Conservation (phyloP, 2,329 filamentous ascomycete species). For the Paracamarosporium sp. region DNA sequence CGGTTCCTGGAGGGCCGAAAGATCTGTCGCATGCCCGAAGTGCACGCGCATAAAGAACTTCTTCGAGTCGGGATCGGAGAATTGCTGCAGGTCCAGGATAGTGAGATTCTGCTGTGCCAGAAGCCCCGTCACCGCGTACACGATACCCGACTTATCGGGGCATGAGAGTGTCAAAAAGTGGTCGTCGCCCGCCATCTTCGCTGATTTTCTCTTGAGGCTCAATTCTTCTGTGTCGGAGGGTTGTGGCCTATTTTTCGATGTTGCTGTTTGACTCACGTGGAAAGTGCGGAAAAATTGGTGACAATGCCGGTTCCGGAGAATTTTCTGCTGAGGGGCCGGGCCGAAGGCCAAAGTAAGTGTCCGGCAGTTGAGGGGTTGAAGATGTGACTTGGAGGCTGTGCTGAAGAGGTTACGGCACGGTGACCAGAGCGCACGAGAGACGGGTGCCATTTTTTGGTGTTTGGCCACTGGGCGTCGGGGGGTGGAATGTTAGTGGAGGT, state of each 20-base stretch:
- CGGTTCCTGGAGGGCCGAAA: slow-evolving; percentile 56
- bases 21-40: slow-evolving; percentile 67
- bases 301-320: slow-evolving; percentile 38
- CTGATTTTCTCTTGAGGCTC: slow-evolving; percentile 35
- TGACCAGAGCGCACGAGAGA: slow-evolving; percentile 8
- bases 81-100: slow-evolving; percentile 85
- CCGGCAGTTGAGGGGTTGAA: slow-evolving; percentile 11
- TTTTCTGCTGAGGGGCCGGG: slow-evolving; percentile 25
- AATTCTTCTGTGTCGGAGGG: slow-evolving; percentile 15
- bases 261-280: slow-evolving; percentile 15
- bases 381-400: background rate
- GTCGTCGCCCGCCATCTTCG: slow-evolving; percentile 37
- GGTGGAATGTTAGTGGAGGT: slow-evolving; percentile 1
- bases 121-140: slow-evolving; percentile 82
- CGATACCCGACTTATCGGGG: slow-evolving; percentile 83
- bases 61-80: slow-evolving; percentile 75
- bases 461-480: background rate
- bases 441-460: slow-evolving; percentile 5
- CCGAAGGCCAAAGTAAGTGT: slow-evolving; percentile 16
- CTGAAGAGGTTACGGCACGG: background rate
- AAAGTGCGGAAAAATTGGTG: slow-evolving; percentile 32
- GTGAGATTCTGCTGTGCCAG: slow-evolving; percentile 77
- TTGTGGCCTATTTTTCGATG: slow-evolving; percentile 21
- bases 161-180: slow-evolving; percentile 76
- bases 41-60: slow-evolving; percentile 91